phyloP scores from a whole-genome alignment of 1,284 basidiomycete genomes.

The Irpex sp. region DNA sequence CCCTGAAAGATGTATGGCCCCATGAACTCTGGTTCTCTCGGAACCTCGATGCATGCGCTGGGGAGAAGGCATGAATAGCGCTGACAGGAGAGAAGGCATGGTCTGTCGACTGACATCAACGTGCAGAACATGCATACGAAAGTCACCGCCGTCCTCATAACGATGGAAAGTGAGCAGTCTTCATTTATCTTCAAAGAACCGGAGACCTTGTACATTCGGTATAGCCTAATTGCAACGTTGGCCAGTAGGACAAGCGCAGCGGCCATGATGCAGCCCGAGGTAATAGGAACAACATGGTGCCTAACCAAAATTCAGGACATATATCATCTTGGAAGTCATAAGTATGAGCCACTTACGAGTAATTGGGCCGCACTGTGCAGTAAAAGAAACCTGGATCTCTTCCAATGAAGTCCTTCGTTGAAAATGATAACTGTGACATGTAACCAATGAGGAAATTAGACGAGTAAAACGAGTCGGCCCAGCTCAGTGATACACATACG shows the following conservation, averaged over 20 bases:
- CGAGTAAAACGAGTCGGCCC: no score
- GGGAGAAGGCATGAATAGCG: not conserved
- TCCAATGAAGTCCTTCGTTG: not conserved
- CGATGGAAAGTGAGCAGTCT: not conserved
- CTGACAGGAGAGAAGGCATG: not conserved
- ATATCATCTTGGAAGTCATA: not conserved
- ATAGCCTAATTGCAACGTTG: not conserved
- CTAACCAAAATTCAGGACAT: not conserved
- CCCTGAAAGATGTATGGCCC: not conserved
- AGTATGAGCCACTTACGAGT: not conserved
- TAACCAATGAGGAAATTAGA: not conserved
- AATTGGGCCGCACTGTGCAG: not conserved
- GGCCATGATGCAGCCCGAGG: not conserved
- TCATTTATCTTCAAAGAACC: not conserved
- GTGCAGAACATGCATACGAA: not conserved
- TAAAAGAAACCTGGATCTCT: not conserved
- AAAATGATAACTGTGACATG: not conserved
- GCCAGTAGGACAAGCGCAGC: not conserved
- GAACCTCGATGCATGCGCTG: not conserved
- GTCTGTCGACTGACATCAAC: not conserved
- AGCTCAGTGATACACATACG: not conserved
- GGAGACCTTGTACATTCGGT: not conserved
- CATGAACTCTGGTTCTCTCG: not conserved
- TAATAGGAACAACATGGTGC: not conserved
- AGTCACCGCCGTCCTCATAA: not conserved